Conservation (phyloP, 2,329 filamentous ascomycete genomes). For the Botrytis paeoniae region DNA sequence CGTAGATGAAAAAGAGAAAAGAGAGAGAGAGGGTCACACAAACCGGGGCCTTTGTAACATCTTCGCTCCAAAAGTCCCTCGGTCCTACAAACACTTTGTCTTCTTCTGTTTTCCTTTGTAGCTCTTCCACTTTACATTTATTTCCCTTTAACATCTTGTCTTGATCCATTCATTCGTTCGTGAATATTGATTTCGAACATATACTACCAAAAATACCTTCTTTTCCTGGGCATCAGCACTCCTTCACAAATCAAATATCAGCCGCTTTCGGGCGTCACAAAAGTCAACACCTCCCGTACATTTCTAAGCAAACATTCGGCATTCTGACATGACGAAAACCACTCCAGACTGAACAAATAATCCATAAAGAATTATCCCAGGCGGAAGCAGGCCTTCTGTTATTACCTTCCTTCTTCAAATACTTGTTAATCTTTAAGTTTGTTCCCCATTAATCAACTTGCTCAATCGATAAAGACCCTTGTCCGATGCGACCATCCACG, state of each 20-base stretch:
- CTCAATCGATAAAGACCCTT: conserved; percentile 19
- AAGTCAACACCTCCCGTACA: not conserved
- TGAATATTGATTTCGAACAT: not conserved
- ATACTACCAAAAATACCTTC: not conserved
- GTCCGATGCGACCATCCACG: conserved; percentile 7
- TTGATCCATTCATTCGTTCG: not conserved
- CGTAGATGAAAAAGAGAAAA: not conserved
- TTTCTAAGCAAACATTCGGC: conserved; percentile 1
- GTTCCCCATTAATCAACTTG: conserved; percentile 4
- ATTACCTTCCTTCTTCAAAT: not conserved
- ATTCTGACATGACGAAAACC: not conserved
- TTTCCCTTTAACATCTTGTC: not conserved
- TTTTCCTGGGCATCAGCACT: not conserved
- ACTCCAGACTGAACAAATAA: not conserved
- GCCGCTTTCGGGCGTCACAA: not conserved
- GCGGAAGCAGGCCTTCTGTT: conserved; percentile 22
- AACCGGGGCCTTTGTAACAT: not conserved
- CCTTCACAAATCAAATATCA: conserved; percentile 1
- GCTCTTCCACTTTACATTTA: not conserved
- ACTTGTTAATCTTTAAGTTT: conserved; percentile 1
- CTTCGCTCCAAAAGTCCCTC: not conserved
- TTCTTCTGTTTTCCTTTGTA: not conserved
- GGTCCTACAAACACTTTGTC: not conserved
- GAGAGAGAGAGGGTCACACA: not conserved
- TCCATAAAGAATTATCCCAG: not conserved